These are phyloP conservation scores for Saprolegnia diclina DNA, from an alignment of 352 stramenopile species.

Conservation along the genomic window DNA sequence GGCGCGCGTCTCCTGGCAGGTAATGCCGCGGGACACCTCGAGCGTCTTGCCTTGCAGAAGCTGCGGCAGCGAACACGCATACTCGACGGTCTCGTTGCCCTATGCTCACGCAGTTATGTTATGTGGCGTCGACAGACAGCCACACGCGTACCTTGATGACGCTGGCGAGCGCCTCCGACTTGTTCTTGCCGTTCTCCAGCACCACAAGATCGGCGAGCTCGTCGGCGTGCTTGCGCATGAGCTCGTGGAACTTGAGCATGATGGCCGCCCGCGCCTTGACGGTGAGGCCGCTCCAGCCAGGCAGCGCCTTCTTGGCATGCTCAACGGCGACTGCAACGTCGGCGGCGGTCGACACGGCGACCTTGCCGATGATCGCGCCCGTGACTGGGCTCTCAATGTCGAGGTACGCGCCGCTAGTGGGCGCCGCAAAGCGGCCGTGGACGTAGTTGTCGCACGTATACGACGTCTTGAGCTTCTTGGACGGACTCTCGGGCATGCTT, in stretches of 20 bases:
- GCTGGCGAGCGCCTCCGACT: slow-evolving; percentile 93
- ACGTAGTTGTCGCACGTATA: slow-evolving; percentile 54
- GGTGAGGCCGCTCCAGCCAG: slow-evolving; percentile 85
- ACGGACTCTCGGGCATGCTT: slow-evolving; percentile 20
- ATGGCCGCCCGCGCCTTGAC: slow-evolving; percentile 92
- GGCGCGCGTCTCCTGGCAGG: slow-evolving; percentile 89
- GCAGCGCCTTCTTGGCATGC: slow-evolving; percentile 77
- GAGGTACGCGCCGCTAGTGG: slow-evolving; percentile 39
- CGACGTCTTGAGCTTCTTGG: slow-evolving; percentile 6
- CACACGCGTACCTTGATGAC: slow-evolving; percentile 74
- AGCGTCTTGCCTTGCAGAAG: slow-evolving; percentile 86
- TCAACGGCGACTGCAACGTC: slow-evolving; percentile 87
- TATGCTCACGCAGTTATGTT: not conserved
- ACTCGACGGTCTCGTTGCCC: slow-evolving; percentile 98
- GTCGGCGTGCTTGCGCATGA: slow-evolving; percentile 87
- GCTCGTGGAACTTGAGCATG: slow-evolving; percentile 95
- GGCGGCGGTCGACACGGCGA: slow-evolving; percentile 62
- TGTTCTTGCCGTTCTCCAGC: slow-evolving; percentile 97
- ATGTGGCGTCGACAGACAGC: not conserved
- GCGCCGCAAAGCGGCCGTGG: slow-evolving; percentile 49
- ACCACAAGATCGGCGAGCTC: slow-evolving; percentile 93
- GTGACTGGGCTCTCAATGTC: slow-evolving; percentile 63
- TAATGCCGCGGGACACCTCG: slow-evolving; percentile 85
- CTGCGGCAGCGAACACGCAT: slow-evolving; percentile 91
- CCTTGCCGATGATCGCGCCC: slow-evolving; percentile 63